Base-by-base conservation (phyloP, 257 asterid species). In the Primulina huaijiensis region DNA sequence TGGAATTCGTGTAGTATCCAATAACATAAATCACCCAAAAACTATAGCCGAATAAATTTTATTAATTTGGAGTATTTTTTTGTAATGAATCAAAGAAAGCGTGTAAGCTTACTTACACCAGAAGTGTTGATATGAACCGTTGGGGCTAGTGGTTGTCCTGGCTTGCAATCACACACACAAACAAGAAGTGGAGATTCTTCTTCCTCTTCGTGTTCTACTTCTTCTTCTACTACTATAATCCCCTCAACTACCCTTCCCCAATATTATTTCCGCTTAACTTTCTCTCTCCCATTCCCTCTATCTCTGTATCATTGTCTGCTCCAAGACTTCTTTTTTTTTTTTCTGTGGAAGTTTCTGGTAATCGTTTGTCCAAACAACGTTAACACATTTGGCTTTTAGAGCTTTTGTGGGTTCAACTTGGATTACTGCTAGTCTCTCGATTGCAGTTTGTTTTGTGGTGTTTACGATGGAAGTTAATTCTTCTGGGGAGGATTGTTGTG, bases 401-500 rank as follows among this genome's bases (percentile, higher is more conserved):
- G 53, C 58, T 23, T 68, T 21, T 10, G 60, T 77, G 34, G 64
- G 14, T 34, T 71, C 8, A 62, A 65, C 79, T 73, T 65, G 33
- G 17, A 33, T 12, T 70, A 12, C 52, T 11, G 16, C 3, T 40
- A 10, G 17, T 40, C 17, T 10, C 16, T 63, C 35, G 17, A 21
- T 53, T 4, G 52, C 12, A 17, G 65, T 67, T 38, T 69, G 20
- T 73, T 70, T 74, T 64, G 43, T 60, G 56, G 65, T 61, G 50
- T 46, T 72, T 52, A 60, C 78, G 65, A 89, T 91, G 96, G 96
- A 91, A 84, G 76, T 82, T 20, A 81, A 76, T 80, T 80, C 82
- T 68, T 75, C 88, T 23, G 98, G 86, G 33, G 99, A 89, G 75
- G 95, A 94, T 82, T 94, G 99, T 29, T 94, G 95, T 84, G 98